Evolutionary conservation across 148 eudicot genomes (phyloP).

Genomic region (Chenopodium berlandieri): DNA sequence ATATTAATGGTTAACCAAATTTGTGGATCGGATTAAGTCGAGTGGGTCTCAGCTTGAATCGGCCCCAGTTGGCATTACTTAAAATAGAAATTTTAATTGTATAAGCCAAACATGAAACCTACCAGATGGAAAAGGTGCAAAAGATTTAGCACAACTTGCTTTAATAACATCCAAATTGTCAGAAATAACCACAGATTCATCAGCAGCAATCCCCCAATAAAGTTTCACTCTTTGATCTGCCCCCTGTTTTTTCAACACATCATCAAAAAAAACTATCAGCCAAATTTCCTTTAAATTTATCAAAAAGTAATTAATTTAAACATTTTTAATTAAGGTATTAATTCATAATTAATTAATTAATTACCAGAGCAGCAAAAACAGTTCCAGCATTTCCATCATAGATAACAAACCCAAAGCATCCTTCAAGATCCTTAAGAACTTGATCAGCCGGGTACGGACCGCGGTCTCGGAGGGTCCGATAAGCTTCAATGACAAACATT

Average conservation of each 20-base stretch:
- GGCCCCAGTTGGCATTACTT: no score
- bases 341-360: conserved; percentile 7
- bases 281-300: neutral
- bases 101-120: neutral
- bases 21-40: no score
- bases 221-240: conserved; percentile 60
- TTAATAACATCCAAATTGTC: conserved; percentile 60
- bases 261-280: neutral
- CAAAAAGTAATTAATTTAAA: neutral
- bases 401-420: conserved; percentile 81
- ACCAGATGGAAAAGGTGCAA: conserved; percentile 91
- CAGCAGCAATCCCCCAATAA: conserved; percentile 79
- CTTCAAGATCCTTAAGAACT: conserved; percentile 81
- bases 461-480: conserved; percentile 83
- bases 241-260: conserved; percentile 39
- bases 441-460: conserved; percentile 88
- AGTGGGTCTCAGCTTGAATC: no score
- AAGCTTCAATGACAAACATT: conserved; percentile 71
- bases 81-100: no score
- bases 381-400: conserved; percentile 65
- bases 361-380: conserved; percentile 70
- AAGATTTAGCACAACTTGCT: conserved; percentile 80
- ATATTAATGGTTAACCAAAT: no score
- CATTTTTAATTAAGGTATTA: neutral
- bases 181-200: conserved; percentile 76